Evolutionary conservation across 108 stramenopile species (phyloP).

Genomic region (Pseudonitzschia pungens): DNA sequence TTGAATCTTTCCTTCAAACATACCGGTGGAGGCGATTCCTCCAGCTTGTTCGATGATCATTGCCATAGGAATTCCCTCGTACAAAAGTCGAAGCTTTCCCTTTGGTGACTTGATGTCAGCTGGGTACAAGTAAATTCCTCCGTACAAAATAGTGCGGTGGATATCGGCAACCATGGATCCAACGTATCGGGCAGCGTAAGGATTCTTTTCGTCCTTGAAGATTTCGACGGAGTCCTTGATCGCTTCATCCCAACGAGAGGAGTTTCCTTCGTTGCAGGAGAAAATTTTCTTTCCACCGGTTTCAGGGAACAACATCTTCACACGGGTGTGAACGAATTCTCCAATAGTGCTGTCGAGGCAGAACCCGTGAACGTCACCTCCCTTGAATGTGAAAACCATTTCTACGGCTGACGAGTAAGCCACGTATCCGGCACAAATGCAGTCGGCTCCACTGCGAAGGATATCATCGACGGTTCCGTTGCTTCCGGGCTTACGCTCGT

Average conservation of each 20-base stretch:
- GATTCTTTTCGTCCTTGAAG: conserved; percentile 86
- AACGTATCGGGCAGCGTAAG: conserved; percentile 94
- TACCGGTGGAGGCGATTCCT: conserved; percentile 95
- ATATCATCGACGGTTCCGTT: conserved; percentile 86
- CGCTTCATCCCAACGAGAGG: conserved; percentile 88
- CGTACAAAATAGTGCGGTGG: conserved; percentile 98
- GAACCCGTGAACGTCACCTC: conserved; percentile 91
- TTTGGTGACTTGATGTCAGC: conserved; percentile 92
- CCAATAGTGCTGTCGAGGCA: conserved; percentile 98
- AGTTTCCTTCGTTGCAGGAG: conserved; percentile 98
- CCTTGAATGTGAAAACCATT: conserved; percentile 92
- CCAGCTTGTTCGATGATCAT: conserved; percentile 98
- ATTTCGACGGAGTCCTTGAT: conserved; percentile 87
- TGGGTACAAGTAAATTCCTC: conserved; percentile 98
- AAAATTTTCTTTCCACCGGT: conserved; percentile 95
- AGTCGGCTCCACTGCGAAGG: conserved; percentile 90
- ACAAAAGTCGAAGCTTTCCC: conserved; percentile 96
- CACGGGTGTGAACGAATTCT: conserved; percentile 96
- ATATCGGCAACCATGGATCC: conserved; percentile 99
- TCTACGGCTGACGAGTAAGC: conserved; percentile 87
- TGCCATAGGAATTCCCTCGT: conserved; percentile 99
- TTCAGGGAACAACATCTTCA: conserved; percentile 87
- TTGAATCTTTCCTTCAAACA: conserved; percentile 89
- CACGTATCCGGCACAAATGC: conserved; percentile 96
- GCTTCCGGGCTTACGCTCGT: conserved; percentile 77